Base-by-base conservation (phyloP, 2,329 filamentous ascomycete species). In the Lecanicillium sp. region DNA sequence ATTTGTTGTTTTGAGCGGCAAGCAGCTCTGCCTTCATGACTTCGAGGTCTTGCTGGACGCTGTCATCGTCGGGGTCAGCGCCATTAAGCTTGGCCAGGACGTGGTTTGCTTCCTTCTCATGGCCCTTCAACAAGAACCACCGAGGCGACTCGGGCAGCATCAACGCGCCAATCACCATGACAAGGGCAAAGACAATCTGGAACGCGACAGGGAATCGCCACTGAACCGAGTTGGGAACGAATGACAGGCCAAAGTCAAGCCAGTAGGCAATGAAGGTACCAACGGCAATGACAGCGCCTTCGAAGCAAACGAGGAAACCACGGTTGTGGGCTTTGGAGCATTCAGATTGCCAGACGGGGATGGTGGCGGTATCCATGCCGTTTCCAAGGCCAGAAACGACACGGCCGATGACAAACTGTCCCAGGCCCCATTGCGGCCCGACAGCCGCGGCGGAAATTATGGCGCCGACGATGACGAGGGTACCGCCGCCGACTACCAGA, bases 401-500 rank as follows among this genome's bases (percentile, higher is more conserved):
- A 34, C 68, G 58, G 2, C 69, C 69, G 25, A 70, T 49, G 41
- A 75, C 68, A 42, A 75, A 60, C 44, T 75, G 70, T 1, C 66
- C 61, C 22, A 72, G 51, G n/a, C 43, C 47, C 20, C 33, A 40
- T 17, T 51, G 44, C 1, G 70, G 55, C 16, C 57, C 60, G 55
- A 56, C 49, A 14, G 58, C 38, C 13, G 65, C 62, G 27, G 73
- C 57, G 50, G 83, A 79, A 28, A 83, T 68, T 8, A 72, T 61
- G 25, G 77, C 75, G 14, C 78, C 78, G 9, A 78, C 39, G 8
- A 77, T 67, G 69, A 82, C 75, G 46, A 82, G 68, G 9, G 60
- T 45, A 8, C 69, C 70, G 13, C 78, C 78, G 2, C 62, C 14
- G n/a, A 74, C 62, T 48, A 81, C 73, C 37, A 78, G 76, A 2